Conservation (phyloP, 495 filamentous ascomycete genomes). For the Hypoxylon subgilvum region DNA sequence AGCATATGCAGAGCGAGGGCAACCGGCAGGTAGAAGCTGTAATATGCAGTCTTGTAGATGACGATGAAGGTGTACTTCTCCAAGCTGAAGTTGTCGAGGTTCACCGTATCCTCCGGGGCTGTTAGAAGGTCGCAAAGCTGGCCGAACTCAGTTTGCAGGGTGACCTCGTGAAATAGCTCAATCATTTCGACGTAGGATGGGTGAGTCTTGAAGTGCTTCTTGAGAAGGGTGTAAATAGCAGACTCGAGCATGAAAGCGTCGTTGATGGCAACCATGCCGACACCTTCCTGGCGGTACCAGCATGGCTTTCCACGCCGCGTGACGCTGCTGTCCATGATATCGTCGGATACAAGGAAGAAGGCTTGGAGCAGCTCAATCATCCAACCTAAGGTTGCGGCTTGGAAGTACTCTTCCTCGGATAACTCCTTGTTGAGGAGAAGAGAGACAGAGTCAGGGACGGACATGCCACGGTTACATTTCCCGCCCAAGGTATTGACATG, state of each 20-base stretch:
- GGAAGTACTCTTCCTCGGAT: conserved; percentile 79
- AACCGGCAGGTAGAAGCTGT: conserved; percentile 98
- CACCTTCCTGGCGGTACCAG: conserved; percentile 88
- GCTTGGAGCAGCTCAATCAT: conserved; percentile 97
- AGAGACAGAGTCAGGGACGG: conserved; percentile 86
- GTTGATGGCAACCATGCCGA: conserved; percentile 96
- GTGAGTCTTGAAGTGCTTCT: conserved; percentile 88
- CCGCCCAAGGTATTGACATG: conserved; percentile 87
- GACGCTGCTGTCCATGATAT: conserved; percentile 96
- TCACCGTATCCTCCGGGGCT: conserved; percentile 87
- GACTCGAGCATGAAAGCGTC: conserved; percentile 96
- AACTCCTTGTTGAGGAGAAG: conserved; percentile 76
- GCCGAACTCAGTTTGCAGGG: conserved; percentile 91
- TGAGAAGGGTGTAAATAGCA: conserved; percentile 86
- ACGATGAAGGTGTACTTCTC: conserved; percentile 98
- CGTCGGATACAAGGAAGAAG: conserved; percentile 97
- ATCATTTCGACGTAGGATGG: conserved; percentile 85
- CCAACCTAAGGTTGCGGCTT: conserved; percentile 87
- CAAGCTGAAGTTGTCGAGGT: conserved; percentile 91
- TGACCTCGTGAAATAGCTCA: conserved; percentile 93
- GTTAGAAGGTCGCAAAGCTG: conserved; percentile 94
- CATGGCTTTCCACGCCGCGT: conserved; percentile 92
- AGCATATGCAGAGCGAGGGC: conserved; percentile 84
- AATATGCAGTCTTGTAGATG: conserved; percentile 98
- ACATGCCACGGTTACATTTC: conserved; percentile 99